Conservation (phyloP, 2,329 filamentous ascomycete species). For the Paraphoma chrysanthemicola region DNA sequence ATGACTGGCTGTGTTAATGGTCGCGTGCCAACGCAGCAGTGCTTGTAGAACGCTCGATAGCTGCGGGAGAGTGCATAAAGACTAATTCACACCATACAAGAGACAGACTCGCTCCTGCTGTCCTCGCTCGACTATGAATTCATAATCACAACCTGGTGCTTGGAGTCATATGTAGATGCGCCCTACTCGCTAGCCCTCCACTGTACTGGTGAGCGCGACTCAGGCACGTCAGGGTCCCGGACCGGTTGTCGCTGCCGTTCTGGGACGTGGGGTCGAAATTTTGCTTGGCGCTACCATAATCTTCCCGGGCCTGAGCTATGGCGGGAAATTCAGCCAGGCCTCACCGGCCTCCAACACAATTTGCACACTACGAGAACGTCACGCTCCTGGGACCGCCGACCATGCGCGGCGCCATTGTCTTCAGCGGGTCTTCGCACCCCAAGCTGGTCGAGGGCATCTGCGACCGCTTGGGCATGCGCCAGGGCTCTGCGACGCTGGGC, state of each 20-base stretch:
- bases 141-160: background rate
- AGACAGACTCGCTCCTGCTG: too few species aligned
- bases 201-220: conserved; percentile 9
- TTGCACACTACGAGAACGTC: conserved; percentile 37
- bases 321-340: conserved; percentile 31
- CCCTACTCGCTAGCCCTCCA: background rate
- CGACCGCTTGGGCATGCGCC: conserved; percentile 67
- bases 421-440: conserved; percentile 71
- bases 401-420: conserved; percentile 73
- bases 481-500: conserved; percentile 65
- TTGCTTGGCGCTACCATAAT: background rate
- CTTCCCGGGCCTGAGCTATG: conserved; percentile 19
- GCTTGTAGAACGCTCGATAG: conserved; percentile 24
- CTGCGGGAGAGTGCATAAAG: conserved; percentile 15
- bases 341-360: conserved; percentile 22
- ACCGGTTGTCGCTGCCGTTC: conserved; percentile 3
- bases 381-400: conserved; percentile 46
- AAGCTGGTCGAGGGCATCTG: conserved; percentile 70
- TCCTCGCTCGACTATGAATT: too few species aligned
- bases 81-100: background rate
- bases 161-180: background rate
- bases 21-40: conserved; percentile 41
- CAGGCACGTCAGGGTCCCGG: conserved; percentile 1
- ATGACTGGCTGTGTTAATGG: conserved; percentile 37
- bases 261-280: conserved; percentile 4